Evolutionary conservation across 1,284 basidiomycete species (phyloP), one percentile per base, ranked within the genome.

Genomic region (Anthracocystis walkeri): DNA sequence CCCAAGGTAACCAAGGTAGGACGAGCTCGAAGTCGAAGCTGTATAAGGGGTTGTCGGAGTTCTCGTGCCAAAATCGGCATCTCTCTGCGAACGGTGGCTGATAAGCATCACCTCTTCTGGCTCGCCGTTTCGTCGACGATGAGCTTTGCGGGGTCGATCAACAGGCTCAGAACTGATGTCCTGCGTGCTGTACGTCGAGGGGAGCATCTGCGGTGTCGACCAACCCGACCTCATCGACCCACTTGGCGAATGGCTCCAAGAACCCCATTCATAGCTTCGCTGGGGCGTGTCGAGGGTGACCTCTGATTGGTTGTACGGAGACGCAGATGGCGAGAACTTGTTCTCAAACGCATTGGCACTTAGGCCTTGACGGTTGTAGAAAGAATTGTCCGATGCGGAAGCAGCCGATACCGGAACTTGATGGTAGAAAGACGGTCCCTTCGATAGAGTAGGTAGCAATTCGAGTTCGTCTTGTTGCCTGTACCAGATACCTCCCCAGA

Each of bases 401-500:
- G 46, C 16, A 18, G 46, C 12, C 46, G 46, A 48, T 18, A 5
- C 16, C 8, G 46, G 16, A n/a, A 18, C 7, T 7, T 20, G 27
- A 27, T 31, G 48, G 48, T 49, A 12, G 10, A 20, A 5, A 7
- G 29, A 20, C 4, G n/a, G 10, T 4, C 11, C 29, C 14, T n/a
- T 51, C 10, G 54, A 40, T 16, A 57, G 31, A 4, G 48, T 38
- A 5, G 40, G 46, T 18, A 62, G 18, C n/a, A 38, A 5, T 5
- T 51, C 60, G 10, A 56, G 23, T 10, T 50, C 51, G n/a, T 55
- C 3, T 14, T 35, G 40, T 27, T 33, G 40, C 20, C 42, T 40
- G 18, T 57, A 51, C 21, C 23, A 23, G 40, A 57, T 31, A 12
- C 48, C 61, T 7, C 44, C 40, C 53, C 48, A 57, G 14, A 27